Base-by-base conservation (phyloP, 2,329 filamentous ascomycete species). In the Fusarium nematophilum region DNA sequence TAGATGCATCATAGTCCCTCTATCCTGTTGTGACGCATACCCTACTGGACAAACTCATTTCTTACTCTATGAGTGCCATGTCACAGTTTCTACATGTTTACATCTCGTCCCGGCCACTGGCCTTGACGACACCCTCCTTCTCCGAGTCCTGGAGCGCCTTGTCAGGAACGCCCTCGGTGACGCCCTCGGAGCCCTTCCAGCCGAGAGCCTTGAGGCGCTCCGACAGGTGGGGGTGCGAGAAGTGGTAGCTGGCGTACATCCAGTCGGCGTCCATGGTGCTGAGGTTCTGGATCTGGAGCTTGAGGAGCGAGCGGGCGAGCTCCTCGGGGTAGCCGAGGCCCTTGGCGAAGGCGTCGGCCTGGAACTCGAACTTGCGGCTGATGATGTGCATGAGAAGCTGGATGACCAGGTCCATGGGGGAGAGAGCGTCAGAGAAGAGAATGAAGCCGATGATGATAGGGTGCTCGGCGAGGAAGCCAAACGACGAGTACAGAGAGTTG, bases 181-280 rank as follows among this genome's bases (percentile, higher is more conserved):
- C 76, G 62, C 79, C 82, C 56, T 79, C 75, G 13, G 76, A 79
- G 44, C 91, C 87, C 72, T 89, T 88, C 93, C 94, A 99, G 64
- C 91, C 89, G 57, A 99, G 84, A 2, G 94, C 95, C 76, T 91
- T 92, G 70, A 99, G 83, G 70, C 95, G 88, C 84, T 99, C 96
- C 2, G 93, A 91, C 65, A 99, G 82, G 66, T 98, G 97, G 1
- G 95, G 95, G 78, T 99, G 95, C 18, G 94, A 97, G 83, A 96
- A 97, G 80, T 99, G 93, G 83, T 98, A 99, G 78, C 90, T 96
- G 48, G 95, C 95, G 77, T 96, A 99, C 85, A 97, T 88, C 90
- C 91, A 96, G 78, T 99, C 96, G 23, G 95, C 95, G 70, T 99
- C 95, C 94, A 99, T 98, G 59, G 92, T 96, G 78, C 92, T 96